A percentile compares a stretch with the other conserved stretches of the same genome.
These are phyloP conservation scores for Neurospora sp. DNA, from an alignment of 495 filamentous ascomycete species.

Conservation along the genomic window DNA sequence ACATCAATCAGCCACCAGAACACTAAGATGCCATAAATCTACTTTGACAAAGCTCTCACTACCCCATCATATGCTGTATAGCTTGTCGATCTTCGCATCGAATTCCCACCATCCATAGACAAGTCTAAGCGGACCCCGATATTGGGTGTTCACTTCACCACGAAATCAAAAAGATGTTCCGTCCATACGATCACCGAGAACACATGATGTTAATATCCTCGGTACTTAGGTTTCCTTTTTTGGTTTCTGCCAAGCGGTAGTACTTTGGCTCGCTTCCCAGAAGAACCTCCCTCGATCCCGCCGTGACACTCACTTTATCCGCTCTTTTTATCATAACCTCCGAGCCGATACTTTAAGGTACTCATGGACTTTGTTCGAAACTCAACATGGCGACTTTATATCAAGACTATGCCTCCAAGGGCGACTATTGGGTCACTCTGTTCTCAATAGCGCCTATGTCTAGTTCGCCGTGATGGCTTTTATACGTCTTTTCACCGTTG, in stretches of 20 bases:
- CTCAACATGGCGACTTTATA: not conserved
- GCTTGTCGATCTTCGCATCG: not conserved
- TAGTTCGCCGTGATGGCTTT: constrained; percentile 2
- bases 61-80: not conserved
- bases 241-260: not conserved
- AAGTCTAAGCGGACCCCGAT: not conserved
- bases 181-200: not conserved
- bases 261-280: not conserved
- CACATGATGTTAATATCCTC: not conserved
- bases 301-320: not conserved
- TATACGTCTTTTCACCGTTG: constrained; percentile 5
- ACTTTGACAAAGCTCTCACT: not conserved
- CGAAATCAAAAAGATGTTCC: not conserved
- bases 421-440: not conserved
- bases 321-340: not conserved
- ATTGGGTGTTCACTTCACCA: not conserved
- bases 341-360: not conserved
- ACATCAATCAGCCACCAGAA: not conserved
- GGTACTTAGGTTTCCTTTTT: not conserved
- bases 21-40: not conserved
- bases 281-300: not conserved
- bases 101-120: not conserved
- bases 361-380: not conserved
- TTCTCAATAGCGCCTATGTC: not conserved
- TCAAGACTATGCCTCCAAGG: not conserved